Conservation (phyloP, 2,329 filamentous ascomycete genomes). For the Dryadomyces quercus-mongolicae region DNA sequence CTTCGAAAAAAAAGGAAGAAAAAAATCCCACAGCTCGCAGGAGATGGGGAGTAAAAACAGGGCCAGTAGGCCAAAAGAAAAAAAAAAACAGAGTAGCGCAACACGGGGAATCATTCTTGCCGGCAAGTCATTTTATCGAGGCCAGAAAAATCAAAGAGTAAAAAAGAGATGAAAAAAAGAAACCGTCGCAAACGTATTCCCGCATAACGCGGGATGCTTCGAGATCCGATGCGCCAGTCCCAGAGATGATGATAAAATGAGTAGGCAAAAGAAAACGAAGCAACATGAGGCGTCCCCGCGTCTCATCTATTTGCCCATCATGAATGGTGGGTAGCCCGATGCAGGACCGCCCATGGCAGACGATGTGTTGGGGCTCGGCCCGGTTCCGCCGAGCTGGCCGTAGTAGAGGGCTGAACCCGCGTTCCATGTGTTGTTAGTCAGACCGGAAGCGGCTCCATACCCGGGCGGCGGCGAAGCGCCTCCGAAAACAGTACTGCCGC, state of each 20-base stretch:
- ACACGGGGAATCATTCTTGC: slow-evolving; percentile 7
- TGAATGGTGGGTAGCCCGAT: slow-evolving; percentile 14
- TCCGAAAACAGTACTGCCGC: slow-evolving; percentile 9
- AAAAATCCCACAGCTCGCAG: neutral
- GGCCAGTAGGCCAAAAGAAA: neutral
- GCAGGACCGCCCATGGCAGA: slow-evolving; percentile 4
- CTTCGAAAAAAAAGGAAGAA: no score
- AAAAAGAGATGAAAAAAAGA: neutral
- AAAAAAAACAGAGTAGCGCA: neutral
- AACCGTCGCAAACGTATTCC: neutral
- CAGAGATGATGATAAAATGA: neutral
- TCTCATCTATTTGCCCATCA: slow-evolving; percentile 14
- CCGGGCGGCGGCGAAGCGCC: slow-evolving; percentile 1
- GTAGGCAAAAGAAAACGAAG: neutral
- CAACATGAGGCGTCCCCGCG: neutral
- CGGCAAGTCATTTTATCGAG: neutral
- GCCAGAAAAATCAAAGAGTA: neutral
- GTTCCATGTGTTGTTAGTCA: slow-evolving; percentile 12
- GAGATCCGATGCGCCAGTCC: neutral
- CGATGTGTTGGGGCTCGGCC: slow-evolving; percentile 1
- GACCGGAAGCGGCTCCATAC: neutral
- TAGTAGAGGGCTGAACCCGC: slow-evolving; percentile 7
- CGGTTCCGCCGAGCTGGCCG: neutral
- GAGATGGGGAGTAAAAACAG: neutral
- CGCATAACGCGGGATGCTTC: neutral